Conservation (phyloP, 192 early-diverging fungal species). For the Rhizophagus prolifer region DNA sequence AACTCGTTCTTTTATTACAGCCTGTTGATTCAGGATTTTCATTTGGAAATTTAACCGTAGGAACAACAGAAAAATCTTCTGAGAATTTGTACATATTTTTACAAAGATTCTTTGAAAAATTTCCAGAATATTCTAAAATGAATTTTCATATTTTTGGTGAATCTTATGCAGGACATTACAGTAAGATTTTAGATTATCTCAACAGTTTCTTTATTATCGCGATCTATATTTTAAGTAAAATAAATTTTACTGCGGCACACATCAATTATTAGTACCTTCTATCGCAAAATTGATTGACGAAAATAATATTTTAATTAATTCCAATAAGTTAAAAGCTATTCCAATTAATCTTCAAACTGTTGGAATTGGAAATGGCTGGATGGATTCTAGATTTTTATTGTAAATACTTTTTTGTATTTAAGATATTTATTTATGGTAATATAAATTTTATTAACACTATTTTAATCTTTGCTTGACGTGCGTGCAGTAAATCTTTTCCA, state of each 20-base stretch:
- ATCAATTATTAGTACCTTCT: slow-evolving; percentile 28
- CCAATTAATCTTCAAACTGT: slow-evolving; percentile 44
- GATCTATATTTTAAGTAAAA: slow-evolving; percentile 47
- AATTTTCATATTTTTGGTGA: no score
- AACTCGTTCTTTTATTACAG: slow-evolving; percentile 46
- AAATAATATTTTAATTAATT: no score
- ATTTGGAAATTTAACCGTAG: slow-evolving; percentile 37
- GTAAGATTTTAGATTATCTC: not conserved
- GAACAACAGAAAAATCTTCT: slow-evolving; percentile 43
- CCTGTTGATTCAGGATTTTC: slow-evolving; percentile 44
- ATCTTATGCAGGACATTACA: slow-evolving; percentile 36
- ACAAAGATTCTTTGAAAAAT: slow-evolving; percentile 45
- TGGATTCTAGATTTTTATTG: slow-evolving; percentile 49
- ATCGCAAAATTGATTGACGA: slow-evolving; percentile 32
- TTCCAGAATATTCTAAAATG: not conserved
- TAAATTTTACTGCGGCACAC: not conserved
- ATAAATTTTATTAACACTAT: not conserved
- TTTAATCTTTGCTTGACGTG: not conserved
- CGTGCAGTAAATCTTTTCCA: slow-evolving; percentile 37
- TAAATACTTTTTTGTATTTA: slow-evolving; percentile 25
- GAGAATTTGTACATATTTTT: slow-evolving; percentile 48
- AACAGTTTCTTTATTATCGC: slow-evolving; percentile 1
- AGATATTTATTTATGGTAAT: no score
- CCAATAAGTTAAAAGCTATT: slow-evolving; percentile 14
- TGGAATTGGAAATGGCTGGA: slow-evolving; percentile 57